Conservation (phyloP, 345 rosid genomes). For the Corymbia maculata region DNA sequence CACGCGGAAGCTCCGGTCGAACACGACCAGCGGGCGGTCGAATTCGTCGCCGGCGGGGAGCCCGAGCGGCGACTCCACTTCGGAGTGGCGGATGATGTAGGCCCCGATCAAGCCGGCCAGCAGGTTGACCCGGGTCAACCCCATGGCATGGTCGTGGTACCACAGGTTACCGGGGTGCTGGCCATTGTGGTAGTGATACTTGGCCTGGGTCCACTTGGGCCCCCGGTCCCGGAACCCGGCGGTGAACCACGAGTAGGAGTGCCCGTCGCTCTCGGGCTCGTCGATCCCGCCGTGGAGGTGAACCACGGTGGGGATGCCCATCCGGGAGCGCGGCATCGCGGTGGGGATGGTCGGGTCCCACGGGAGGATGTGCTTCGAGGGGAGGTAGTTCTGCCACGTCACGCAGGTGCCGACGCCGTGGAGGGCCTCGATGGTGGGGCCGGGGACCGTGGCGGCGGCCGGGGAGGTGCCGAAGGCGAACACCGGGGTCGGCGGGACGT, state of each 20-base stretch:
- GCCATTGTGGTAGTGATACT: constrained; percentile 42
- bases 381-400: constrained; percentile 86
- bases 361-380: constrained; percentile 69
- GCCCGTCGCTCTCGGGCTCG: constrained; percentile 76
- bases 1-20: constrained; percentile 58
- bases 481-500: constrained; percentile 73
- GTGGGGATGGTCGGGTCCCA: constrained; percentile 89
- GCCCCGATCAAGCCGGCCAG: constrained; percentile 83
- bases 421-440: constrained; percentile 88
- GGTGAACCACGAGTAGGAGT: constrained; percentile 79
- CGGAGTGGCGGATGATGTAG: constrained; percentile 52
- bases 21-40: constrained; percentile 56
- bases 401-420: constrained; percentile 48
- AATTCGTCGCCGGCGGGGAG: constrained; percentile 46
- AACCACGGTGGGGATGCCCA: constrained; percentile 85
- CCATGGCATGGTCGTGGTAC: constrained; percentile 95
- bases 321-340: constrained; percentile 26
- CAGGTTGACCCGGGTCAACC: constrained; percentile 81
- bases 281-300: constrained; percentile 85
- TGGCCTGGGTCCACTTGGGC: constrained; percentile 46
- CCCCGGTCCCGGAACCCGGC: constrained; percentile 49
- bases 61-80: constrained; percentile 41
- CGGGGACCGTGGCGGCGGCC: constrained; percentile 63
- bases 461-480: constrained; percentile 67
- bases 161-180: constrained; percentile 91